Evolutionary conservation across 306 rosid genomes (phyloP).

Genomic region (Prunus salicina): DNA sequence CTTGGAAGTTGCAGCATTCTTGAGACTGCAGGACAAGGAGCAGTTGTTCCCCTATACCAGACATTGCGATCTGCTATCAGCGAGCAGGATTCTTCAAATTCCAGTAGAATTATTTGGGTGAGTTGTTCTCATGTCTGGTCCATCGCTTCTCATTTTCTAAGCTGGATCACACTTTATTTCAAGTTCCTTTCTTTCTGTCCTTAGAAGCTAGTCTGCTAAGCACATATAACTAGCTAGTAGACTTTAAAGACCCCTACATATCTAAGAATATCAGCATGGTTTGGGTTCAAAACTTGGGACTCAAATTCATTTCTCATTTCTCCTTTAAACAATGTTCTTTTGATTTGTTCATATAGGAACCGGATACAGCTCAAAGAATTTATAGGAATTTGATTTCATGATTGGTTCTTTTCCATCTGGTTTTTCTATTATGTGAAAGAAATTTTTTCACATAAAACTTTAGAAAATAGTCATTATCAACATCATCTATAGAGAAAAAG

Average conservation of each 20-base stretch:
- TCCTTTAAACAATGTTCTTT: not conserved
- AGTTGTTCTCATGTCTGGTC: constrained; percentile 27
- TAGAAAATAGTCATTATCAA: too few relatives aligned
- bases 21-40: constrained; percentile 93
- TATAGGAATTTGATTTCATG: too few relatives aligned
- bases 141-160: not conserved
- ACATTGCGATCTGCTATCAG: constrained; percentile 61
- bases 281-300: not conserved
- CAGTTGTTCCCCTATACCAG: constrained; percentile 47
- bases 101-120: constrained; percentile 71
- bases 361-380: not conserved
- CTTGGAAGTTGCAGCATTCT: constrained; percentile 85
- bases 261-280: too few relatives aligned
- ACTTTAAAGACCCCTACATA: too few relatives aligned
- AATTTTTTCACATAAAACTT: too few relatives aligned
- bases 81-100: constrained; percentile 47
- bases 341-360: not conserved
- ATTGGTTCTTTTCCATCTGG: too few relatives aligned
- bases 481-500: not conserved
- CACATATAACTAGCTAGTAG: too few relatives aligned
- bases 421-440: too few relatives aligned
- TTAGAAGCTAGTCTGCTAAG: too few relatives aligned
- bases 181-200: not conserved
- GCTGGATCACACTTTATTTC: not conserved
- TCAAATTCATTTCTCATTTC: not conserved